Evolutionary conservation across 192 early-diverging fungal species (phyloP), one percentile per base, ranked within the genome.

Genomic region (Coemansia sp.): DNA sequence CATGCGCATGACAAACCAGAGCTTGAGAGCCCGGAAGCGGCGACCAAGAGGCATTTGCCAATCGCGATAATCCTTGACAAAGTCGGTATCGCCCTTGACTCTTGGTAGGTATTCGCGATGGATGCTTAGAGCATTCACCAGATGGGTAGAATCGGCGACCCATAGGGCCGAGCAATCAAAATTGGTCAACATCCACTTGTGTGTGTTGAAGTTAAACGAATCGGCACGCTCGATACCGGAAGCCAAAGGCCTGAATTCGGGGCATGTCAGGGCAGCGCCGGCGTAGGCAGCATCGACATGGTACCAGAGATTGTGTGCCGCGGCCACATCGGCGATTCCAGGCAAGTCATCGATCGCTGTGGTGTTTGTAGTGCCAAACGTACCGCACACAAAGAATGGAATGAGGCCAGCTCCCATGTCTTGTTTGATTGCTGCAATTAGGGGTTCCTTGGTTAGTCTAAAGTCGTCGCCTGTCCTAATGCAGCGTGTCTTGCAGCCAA

Each of bases 201-300:
- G 78, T 38, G 65, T 67, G 33, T 78, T 83, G 45, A 78, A 58
- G 39, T 51, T 57, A 45, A 79, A 80, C 2, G 80, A 82, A 26
- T 83, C 78, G 3, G 58, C 72, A 20, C 36, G 39, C 4, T 78
- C 64, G 19, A 64, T 54, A 8, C 81, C 81, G 9, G 30, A 36
- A 0, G 64, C 52, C 4, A 61, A 41, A 6, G 52, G 47, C 9
- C 64, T 58, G 53, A 64, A 79, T 45, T 83, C 81, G 17, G 72
- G 70, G 45, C 79, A 81, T 6, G 72, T 56, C 11, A 75, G 43
- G 0, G 81, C 80, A 9, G 71, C 37, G 13, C 81, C 81, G 11
- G 78, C 80, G 47, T 77, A 78, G 3, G 81, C 80, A 8, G 75
- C 79, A 43, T 83, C 81, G 9, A 83, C 57, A 42, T 83, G 79